A percentile compares a stretch with the other conserved stretches of the same genome.
phyloP scores from a whole-genome alignment of 1,139 yeast species.

The Pichia sp. region DNA sequence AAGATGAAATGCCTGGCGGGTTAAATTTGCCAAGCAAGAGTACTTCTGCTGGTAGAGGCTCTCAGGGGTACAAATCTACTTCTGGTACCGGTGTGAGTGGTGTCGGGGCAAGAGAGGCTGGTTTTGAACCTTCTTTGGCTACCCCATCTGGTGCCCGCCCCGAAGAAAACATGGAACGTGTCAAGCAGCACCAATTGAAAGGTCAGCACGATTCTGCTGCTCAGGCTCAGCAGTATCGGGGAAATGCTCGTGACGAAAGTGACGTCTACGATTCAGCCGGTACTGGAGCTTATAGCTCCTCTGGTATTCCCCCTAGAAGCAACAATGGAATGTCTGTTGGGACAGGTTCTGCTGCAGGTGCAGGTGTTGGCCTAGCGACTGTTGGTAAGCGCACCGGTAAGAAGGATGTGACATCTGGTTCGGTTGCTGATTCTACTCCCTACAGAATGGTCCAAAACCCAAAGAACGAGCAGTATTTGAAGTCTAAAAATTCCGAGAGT shows the following conservation, averaged over 20 bases:
- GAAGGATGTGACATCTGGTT: constrained; percentile 6
- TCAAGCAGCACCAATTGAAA: background rate
- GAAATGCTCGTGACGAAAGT: background rate
- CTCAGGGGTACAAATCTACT: background rate
- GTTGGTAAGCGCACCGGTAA: background rate
- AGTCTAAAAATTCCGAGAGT: constrained; percentile 6
- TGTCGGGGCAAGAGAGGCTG: background rate
- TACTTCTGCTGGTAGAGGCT: background rate
- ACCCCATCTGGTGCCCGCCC: background rate
- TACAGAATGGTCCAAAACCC: constrained; percentile 19
- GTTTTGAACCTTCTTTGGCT: background rate
- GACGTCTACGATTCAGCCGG: background rate
- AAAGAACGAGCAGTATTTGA: constrained; percentile 7
- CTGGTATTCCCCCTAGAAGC: background rate
- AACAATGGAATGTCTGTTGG: background rate
- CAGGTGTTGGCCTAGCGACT: background rate
- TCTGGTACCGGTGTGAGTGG: background rate
- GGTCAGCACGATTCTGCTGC: background rate
- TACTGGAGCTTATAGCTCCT: background rate
- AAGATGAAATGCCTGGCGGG: background rate
- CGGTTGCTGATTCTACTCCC: constrained; percentile 15
- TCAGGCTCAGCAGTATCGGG: background rate
- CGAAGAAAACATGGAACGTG: background rate
- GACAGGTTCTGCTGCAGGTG: background rate
- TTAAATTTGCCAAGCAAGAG: background rate